Evolutionary conservation across 1,284 basidiomycete species (phyloP).

Genomic region (Tilletia walkeri): DNA sequence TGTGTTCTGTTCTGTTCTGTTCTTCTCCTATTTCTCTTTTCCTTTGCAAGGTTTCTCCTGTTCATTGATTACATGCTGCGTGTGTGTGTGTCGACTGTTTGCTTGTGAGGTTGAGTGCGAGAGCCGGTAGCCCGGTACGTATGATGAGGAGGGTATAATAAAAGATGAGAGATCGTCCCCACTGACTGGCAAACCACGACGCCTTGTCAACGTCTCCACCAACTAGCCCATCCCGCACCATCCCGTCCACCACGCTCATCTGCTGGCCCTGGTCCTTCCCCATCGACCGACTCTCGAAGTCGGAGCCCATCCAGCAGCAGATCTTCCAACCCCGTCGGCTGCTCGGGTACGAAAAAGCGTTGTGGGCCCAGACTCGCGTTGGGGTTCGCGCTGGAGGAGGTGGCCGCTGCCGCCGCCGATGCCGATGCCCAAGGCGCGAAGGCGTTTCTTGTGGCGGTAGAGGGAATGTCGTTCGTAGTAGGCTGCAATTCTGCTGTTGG

Average conservation of each 20-base stretch:
- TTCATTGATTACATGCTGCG: not conserved
- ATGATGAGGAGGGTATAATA: too few species aligned
- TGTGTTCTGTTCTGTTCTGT: not conserved
- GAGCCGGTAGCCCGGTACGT: too few species aligned
- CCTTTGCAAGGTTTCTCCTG: not conserved
- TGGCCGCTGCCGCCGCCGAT: too few species aligned
- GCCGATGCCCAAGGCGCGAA: not conserved
- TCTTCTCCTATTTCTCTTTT: not conserved
- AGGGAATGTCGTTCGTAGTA: too few species aligned
- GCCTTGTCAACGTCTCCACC: conserved; percentile 8
- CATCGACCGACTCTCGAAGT: not conserved
- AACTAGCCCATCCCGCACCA: conserved; percentile 2
- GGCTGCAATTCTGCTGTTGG: too few species aligned
- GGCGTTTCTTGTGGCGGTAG: not conserved
- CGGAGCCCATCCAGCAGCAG: conserved; percentile 17
- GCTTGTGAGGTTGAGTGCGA: too few species aligned
- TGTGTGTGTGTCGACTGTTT: too few species aligned
- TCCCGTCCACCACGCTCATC: not conserved
- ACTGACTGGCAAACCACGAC: too few species aligned
- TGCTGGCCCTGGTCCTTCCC: not conserved
- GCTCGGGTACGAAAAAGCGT: conserved; percentile 36
- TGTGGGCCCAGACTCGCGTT: conserved; percentile 32
- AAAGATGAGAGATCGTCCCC: too few species aligned
- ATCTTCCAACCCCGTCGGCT: conserved; percentile 44
- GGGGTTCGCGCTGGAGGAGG: too few species aligned